These are phyloP conservation scores for Trypanosomatidae sp. DNA, from an alignment of 208 protist species.

Conservation along the genomic window DNA sequence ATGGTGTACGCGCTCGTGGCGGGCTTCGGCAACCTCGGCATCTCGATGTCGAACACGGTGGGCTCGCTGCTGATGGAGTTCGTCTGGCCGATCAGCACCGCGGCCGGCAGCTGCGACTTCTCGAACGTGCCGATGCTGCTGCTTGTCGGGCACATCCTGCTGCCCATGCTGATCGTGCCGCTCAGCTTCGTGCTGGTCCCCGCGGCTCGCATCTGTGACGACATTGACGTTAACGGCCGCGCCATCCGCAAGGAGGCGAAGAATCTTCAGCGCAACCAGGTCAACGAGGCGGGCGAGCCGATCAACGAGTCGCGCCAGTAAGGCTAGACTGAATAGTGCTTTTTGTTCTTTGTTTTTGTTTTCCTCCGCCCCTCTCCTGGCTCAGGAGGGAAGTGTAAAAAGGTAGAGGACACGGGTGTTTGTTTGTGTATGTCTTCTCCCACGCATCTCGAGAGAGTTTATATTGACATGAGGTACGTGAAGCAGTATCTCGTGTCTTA, in stretches of 20 bases:
- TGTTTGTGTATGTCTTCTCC: too few species aligned
- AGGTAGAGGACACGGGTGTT: too few species aligned
- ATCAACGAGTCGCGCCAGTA: too few species aligned
- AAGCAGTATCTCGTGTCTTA: too few species aligned
- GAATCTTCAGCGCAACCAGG: slow-evolving; percentile 4
- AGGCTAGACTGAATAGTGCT: too few species aligned
- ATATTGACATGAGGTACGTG: too few species aligned
- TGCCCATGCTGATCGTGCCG: slow-evolving; percentile 63
- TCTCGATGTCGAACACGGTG: slow-evolving; percentile 43
- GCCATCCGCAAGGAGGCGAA: slow-evolving; percentile 27
- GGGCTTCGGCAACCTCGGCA: slow-evolving; percentile 81
- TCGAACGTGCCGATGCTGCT: slow-evolving; percentile 65
- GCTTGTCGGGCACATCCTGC: slow-evolving; percentile 58
- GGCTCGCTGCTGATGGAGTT: slow-evolving; percentile 68
- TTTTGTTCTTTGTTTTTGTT: not conserved
- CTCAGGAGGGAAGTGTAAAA: too few species aligned
- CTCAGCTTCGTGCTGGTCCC: slow-evolving; percentile 76
- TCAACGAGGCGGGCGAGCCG: slow-evolving; percentile 13
- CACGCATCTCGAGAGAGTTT: too few species aligned
- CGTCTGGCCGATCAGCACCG: too few species aligned
- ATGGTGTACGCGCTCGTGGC: slow-evolving; percentile 86
- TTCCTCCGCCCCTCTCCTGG: too few species aligned
- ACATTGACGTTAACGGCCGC: slow-evolving; percentile 54
- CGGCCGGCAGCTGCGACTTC: too few species aligned
- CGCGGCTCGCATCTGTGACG: slow-evolving; percentile 61